Conservation (phyloP, 352 stramenopile species). For the Phytophthora sp. region DNA sequence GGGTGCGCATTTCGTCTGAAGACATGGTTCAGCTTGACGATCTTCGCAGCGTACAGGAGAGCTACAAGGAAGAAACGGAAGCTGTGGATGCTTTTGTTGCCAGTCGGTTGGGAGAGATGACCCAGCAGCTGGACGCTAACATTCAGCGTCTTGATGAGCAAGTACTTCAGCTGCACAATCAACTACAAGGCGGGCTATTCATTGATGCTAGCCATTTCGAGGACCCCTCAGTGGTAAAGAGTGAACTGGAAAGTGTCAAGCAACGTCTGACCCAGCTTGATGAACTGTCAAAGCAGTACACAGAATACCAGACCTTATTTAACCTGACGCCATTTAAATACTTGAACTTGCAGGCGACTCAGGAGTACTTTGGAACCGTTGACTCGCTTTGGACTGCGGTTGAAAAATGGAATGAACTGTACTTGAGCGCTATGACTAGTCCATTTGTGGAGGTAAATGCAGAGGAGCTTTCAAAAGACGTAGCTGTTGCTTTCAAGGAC, state of each 20-base stretch:
- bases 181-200: conserved; percentile 87
- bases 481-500: conserved; percentile 88
- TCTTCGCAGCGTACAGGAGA: conserved; percentile 84
- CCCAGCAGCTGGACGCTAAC: conserved; percentile 90
- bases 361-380: conserved; percentile 87
- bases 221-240: conserved; percentile 80
- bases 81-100: conserved; percentile 88
- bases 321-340: conserved; percentile 91
- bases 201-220: conserved; percentile 90
- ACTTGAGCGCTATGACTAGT: conserved; percentile 76
- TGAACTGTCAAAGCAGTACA: conserved; percentile 92
- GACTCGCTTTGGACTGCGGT: conserved; percentile 87
- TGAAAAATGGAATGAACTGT: conserved; percentile 89
- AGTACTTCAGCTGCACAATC: conserved; percentile 81
- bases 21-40: conserved; percentile 95
- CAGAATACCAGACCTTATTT: conserved; percentile 93
- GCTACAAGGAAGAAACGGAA: conserved; percentile 90
- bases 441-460: conserved; percentile 90
- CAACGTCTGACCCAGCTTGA: conserved; percentile 85
- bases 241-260: conserved; percentile 82
- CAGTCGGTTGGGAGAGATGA: conserved; percentile 91
- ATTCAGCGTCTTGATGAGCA: conserved; percentile 94
- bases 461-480: conserved; percentile 89
- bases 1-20: conserved; percentile 91
- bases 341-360: conserved; percentile 85